Conservation (phyloP, 164 flowering plant genomes). For the Umbellularia californica region DNA sequence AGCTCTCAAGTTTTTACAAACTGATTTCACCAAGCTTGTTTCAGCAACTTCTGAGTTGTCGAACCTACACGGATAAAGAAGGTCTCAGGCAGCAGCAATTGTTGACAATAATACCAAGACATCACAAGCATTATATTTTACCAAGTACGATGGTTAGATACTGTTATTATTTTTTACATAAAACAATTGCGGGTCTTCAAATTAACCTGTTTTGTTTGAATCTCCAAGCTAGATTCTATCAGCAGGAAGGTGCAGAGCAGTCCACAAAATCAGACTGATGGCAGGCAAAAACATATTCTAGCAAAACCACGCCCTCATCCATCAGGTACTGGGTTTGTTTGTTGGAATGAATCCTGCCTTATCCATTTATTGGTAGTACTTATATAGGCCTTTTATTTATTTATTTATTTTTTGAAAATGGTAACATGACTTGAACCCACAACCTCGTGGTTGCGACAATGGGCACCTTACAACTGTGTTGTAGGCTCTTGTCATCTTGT, state of each 20-base stretch:
- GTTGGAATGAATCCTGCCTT: background rate
- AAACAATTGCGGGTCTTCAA: background rate
- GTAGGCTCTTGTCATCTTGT: too few relatives aligned
- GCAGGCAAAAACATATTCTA: conserved; percentile 43
- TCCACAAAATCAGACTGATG: conserved; percentile 51
- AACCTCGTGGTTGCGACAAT: too few relatives aligned
- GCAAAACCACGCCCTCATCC: conserved; percentile 57
- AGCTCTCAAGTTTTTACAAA: conserved; percentile 1
- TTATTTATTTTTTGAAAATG: too few relatives aligned
- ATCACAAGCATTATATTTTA: conserved; percentile 89
- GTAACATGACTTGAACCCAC: too few relatives aligned
- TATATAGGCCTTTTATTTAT: background rate
- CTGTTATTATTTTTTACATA: background rate
- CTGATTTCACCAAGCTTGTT: conserved; percentile 20
- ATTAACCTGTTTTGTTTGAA: background rate
- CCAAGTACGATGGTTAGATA: conserved; percentile 54
- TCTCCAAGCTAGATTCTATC: conserved; percentile 48
- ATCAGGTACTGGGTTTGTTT: conserved; percentile 45
- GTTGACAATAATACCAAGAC: conserved; percentile 66
- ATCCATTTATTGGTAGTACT: background rate
- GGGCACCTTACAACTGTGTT: too few relatives aligned
- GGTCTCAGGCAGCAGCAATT: conserved; percentile 85
- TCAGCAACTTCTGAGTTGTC: conserved; percentile 78
- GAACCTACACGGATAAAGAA: conserved; percentile 69
- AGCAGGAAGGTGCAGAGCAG: conserved; percentile 82